Evolutionary conservation across 2,329 filamentous ascomycete genomes (phyloP), one percentile per base, ranked within the genome.

Genomic region (Colletotrichum sp.): DNA sequence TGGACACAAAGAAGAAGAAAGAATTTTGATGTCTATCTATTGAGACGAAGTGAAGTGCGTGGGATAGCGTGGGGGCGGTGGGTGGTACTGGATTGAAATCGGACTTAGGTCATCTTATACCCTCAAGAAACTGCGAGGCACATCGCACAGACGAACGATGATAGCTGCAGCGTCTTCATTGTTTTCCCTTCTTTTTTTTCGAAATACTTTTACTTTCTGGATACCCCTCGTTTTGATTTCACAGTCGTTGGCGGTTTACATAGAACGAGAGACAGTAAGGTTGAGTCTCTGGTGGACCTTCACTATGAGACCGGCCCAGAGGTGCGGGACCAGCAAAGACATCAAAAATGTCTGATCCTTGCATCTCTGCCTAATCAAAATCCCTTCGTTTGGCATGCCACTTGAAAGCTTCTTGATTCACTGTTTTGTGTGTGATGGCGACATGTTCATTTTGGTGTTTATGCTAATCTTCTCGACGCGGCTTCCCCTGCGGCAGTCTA

Each of bases 331-430:
- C 3, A 32, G 26, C 7, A 67, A 18, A 28, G 16, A 48, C 32
- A 9, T n/a, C 14, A 21, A n/a, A 10, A 9, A 13, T 14, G 3
- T 63, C 32, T 30, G 30, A 26, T 7, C 14, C 14, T n/a, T 12
- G 6, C n/a, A 14, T 21, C 32, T 5, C 36, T 68, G 55, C 73
- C 55, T 75, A 73, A 69, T 73, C 13, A 34, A 32, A 32, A 59
- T 64, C 38, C 73, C 26, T 73, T 73, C 58, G 58, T 73, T 75
- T 73, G 69, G 43, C 58, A 16, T 55, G 26, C 24, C 34, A 61
- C 21, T 13, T 21, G 7, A 8, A 34, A 21, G 10, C 9, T 10
- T 9, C 16, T 3, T 61, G 10, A 7, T 43, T 21, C n/a, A 13
- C 10, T 30, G 7, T 3, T n/a, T 24, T 24, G 43, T 62, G 56